Conservation (phyloP, 345 rosid species). For the Eucalyptus paniculata region DNA sequence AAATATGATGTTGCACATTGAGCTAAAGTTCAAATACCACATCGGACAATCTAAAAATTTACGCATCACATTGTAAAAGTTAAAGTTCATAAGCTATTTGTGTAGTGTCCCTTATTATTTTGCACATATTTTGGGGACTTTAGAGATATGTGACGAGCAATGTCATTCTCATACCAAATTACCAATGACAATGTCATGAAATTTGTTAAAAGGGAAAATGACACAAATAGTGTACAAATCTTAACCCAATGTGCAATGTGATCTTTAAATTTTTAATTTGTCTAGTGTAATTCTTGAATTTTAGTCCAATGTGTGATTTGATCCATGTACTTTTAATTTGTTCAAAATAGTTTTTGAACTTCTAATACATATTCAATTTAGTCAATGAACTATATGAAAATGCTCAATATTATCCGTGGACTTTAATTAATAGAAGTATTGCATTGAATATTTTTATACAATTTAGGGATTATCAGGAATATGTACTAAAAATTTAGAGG, state of each 20-base stretch:
- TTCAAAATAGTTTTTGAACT: fast-evolving
- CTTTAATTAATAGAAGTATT: fast-evolving
- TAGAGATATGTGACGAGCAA: background rate
- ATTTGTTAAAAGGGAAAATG: too few relatives aligned
- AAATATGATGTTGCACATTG: fast-evolving
- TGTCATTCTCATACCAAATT: too few relatives aligned
- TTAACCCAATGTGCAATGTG: fast-evolving
- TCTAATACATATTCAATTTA: too few relatives aligned
- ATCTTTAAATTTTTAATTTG: fast-evolving
- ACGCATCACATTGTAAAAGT: too few relatives aligned
- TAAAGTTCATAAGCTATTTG: too few relatives aligned
- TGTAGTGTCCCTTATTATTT: too few relatives aligned
- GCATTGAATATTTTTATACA: too few relatives aligned
- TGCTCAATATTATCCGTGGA: fast-evolving
- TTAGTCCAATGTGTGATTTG: too few relatives aligned
- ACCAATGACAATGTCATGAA: too few relatives aligned
- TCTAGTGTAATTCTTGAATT: fast-evolving
- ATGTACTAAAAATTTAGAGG: fast-evolving
- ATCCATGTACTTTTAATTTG: too few relatives aligned
- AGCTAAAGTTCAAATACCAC: too few relatives aligned
- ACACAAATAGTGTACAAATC: fast-evolving
- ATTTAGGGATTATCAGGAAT: fast-evolving
- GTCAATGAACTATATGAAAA: fast-evolving
- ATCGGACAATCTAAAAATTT: too few relatives aligned
- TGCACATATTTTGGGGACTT: background rate